These are phyloP conservation scores for Fagopyrum tataricum DNA, from an alignment of 148 eudicot species.

Conservation along the genomic window DNA sequence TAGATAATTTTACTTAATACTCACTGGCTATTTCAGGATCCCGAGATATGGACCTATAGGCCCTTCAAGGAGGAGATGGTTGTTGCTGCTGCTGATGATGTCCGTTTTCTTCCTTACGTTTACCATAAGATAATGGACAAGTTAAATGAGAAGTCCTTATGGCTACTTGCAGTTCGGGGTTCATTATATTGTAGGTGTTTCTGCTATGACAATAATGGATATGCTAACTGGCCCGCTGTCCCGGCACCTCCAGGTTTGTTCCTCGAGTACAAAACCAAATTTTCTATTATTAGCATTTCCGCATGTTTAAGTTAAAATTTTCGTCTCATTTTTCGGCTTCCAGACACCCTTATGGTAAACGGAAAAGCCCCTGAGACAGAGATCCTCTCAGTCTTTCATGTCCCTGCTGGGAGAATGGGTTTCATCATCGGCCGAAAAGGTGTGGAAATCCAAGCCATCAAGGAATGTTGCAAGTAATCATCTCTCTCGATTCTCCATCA, in stretches of 20 bases:
- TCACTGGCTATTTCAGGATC: slow-evolving; percentile 42
- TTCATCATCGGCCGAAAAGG: slow-evolving; percentile 65
- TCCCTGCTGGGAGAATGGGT: slow-evolving; percentile 85
- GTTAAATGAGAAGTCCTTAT: slow-evolving; percentile 54
- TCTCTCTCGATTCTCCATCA: neutral
- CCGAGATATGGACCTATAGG: slow-evolving; percentile 80
- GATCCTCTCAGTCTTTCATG: slow-evolving; percentile 68
- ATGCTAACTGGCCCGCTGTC: slow-evolving; percentile 78
- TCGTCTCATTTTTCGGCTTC: slow-evolving; percentile 9
- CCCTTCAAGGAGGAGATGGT: slow-evolving; percentile 83
- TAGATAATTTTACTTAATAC: neutral
- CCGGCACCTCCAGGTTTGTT: slow-evolving; percentile 75
- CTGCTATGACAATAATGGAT: slow-evolving; percentile 47
- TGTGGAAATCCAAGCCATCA: slow-evolving; percentile 59
- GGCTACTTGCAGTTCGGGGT: slow-evolving; percentile 90
- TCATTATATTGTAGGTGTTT: slow-evolving; percentile 89
- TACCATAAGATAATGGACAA: slow-evolving; percentile 85
- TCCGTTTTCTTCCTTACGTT: slow-evolving; percentile 75
- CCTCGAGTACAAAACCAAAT: neutral
- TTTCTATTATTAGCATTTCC: too few species aligned
- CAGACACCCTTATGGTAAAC: slow-evolving; percentile 47
- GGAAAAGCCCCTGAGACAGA: slow-evolving; percentile 55
- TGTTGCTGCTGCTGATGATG: slow-evolving; percentile 94
- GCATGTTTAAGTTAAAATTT: neutral
- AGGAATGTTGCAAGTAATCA: slow-evolving; percentile 67